Conservation (phyloP, 1,139 yeast genomes). For the Lodderomyces orthopsilosis region DNA sequence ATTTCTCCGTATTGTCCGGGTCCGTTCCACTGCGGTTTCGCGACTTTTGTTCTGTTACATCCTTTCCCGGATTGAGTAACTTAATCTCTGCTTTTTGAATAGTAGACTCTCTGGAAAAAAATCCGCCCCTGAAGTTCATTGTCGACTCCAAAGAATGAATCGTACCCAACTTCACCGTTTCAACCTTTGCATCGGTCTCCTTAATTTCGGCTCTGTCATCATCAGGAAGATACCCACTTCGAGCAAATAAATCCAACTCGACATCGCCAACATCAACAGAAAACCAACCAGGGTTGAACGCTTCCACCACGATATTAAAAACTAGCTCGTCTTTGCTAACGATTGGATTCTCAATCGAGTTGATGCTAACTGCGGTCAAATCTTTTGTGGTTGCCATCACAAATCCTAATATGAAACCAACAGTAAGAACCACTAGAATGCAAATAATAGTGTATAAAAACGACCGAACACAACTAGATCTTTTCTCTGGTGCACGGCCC, state of each 20-base stretch:
- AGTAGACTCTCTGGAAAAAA: conserved; percentile 59
- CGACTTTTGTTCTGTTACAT: conserved; percentile 35
- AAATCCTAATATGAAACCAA: conserved; percentile 83
- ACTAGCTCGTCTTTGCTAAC: conserved; percentile 84
- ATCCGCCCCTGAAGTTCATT: conserved; percentile 72
- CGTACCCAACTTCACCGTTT: conserved; percentile 78
- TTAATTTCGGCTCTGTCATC: conserved; percentile 2
- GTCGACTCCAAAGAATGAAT: conserved; percentile 68
- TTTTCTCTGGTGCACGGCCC: conserved; percentile 16
- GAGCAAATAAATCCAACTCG: conserved; percentile 86
- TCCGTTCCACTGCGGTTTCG: conserved; percentile 12
- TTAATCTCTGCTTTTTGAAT: conserved; percentile 68
- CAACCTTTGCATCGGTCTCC: conserved; percentile 25
- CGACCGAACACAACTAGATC: conserved; percentile 36
- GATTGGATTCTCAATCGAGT: conserved; percentile 63
- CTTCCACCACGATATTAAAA: conserved; percentile 73
- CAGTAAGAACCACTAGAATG: conserved; percentile 51
- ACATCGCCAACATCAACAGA: conserved; percentile 63
- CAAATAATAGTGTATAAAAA: conserved; percentile 57
- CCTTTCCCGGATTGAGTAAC: conserved; percentile 71
- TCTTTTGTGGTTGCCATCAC: conserved; percentile 86
- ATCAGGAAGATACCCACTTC: conserved; percentile 52
- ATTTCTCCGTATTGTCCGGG: conserved; percentile 52
- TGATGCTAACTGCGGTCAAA: conserved; percentile 61
- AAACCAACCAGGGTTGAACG: conserved; percentile 84